phyloP scores from a whole-genome alignment of 495 filamentous ascomycete species.

The Penicillium psychrofluorescens region DNA sequence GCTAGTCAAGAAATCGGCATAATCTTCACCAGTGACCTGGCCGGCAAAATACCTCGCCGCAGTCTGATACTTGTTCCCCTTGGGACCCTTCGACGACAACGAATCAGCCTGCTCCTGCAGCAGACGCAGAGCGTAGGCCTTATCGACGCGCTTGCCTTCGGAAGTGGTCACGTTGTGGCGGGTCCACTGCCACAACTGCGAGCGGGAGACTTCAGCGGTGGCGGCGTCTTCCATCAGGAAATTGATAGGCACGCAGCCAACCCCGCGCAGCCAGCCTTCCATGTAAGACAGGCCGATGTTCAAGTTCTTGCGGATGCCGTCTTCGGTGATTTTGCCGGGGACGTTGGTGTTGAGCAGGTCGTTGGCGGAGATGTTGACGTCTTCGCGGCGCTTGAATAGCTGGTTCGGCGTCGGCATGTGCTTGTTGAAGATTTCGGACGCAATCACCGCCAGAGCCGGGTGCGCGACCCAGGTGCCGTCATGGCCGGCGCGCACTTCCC shows the following conservation, averaged over 20 bases:
- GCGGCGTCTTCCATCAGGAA: constrained; percentile 99
- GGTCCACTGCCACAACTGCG: constrained; percentile 95
- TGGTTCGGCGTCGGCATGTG: constrained; percentile 99
- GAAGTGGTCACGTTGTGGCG: constrained; percentile 76
- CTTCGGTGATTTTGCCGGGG: constrained; percentile 87
- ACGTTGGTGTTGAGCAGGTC: constrained; percentile 99
- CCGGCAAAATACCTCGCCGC: constrained; percentile 86
- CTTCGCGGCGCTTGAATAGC: constrained; percentile 82
- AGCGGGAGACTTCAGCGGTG: constrained; percentile 89
- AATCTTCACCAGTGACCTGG: constrained; percentile 95
- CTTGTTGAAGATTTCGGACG: constrained; percentile 93
- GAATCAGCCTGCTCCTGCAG: constrained; percentile 79
- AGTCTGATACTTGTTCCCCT: constrained; percentile 87
- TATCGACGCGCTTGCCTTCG: constrained; percentile 90
- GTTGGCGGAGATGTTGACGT: constrained; percentile 76
- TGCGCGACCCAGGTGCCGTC: constrained; percentile 98
- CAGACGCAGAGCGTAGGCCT: constrained; percentile 78
- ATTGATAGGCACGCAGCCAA: constrained; percentile 97
- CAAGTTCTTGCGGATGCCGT: constrained; percentile 95
- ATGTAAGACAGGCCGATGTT: constrained; percentile 97
- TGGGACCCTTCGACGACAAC: constrained; percentile 65
- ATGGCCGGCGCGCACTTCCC: constrained; percentile 91
- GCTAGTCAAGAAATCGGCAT: constrained; percentile 94
- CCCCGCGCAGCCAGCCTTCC: constrained; percentile 94
- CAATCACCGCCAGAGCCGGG: constrained; percentile 84